Conservation (phyloP, 2,329 filamentous ascomycete species). For the Rhexocercosporidium sp. region DNA sequence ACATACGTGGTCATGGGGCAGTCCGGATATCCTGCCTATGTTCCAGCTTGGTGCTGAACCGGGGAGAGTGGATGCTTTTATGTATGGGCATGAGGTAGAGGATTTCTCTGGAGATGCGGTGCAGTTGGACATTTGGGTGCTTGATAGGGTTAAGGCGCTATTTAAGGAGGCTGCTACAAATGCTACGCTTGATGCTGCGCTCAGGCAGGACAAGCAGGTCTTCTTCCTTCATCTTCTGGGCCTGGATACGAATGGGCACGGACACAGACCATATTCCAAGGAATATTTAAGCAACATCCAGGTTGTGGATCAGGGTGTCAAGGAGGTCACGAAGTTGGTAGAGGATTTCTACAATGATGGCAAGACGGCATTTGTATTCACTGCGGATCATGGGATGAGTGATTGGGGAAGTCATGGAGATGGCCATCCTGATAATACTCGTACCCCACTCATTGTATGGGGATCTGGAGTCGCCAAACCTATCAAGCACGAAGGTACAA, state of each 20-base stretch:
- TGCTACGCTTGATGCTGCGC: slow-evolving; percentile 70
- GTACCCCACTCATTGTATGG: slow-evolving; percentile 92
- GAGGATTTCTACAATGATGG: slow-evolving; percentile 84
- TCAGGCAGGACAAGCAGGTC: slow-evolving; percentile 85
- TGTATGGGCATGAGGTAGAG: slow-evolving; percentile 83
- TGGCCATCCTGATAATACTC: slow-evolving; percentile 94
- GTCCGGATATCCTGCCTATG: slow-evolving; percentile 96
- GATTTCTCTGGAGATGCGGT: slow-evolving; percentile 87
- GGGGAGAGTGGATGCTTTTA: slow-evolving; percentile 85
- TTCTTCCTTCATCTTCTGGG: slow-evolving; percentile 96
- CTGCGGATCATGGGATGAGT: slow-evolving; percentile 98
- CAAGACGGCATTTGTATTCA: slow-evolving; percentile 94
- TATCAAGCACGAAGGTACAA: slow-evolving; percentile 55
- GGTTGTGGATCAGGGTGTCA: slow-evolving; percentile 87
- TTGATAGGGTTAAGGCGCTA: slow-evolving; percentile 87
- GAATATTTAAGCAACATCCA: slow-evolving; percentile 96
- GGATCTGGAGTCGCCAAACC: slow-evolving; percentile 88
- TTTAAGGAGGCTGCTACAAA: slow-evolving; percentile 83
- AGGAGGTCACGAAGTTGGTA: slow-evolving; percentile 80
- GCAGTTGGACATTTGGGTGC: slow-evolving; percentile 90
- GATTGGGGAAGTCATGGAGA: slow-evolving; percentile 99
- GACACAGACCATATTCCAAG: slow-evolving; percentile 86
- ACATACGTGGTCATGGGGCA: slow-evolving; percentile 99
- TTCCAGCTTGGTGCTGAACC: slow-evolving; percentile 91
- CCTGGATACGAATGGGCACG: slow-evolving; percentile 88